Base-by-base conservation (phyloP, 257 asterid species). In the Gynochthodes officinalis region DNA sequence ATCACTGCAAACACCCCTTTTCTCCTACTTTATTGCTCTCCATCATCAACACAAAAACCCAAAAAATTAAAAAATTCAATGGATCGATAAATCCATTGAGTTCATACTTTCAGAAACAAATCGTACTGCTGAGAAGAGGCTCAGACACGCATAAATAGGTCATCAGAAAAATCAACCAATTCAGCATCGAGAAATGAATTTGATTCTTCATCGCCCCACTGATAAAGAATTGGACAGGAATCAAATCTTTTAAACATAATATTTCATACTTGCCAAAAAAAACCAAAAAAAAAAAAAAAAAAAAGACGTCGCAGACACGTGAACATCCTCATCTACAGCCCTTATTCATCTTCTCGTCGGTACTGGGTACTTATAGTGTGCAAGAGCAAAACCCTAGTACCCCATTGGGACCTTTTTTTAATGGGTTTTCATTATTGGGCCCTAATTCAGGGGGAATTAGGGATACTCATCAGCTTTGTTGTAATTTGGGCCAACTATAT, bases 141-240 rank as follows among this genome's bases (percentile, higher is more conserved):
- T 89, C 96, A 87, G 93, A 89, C 96, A 89, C 93, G 93, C 96
- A 89, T 88, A 89, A 89, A 84, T 64, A 70, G 74, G 86, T 89
- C 93, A 87, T 82, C 96, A 89, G 28, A 43, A 53, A 62, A 62
- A 62, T 23, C 46, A 33, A 39, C 13, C 61, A 69, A 27, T 72
- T 87, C 93, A 89, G 96, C 75, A 84, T 89, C 93, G 91, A 89
- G 93, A 89, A 87, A 85, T 71, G 90, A 67, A 74, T 84, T 55
- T 52, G 67, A 21, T 84, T 62, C 96, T 78, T 85, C 89, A 80
- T 83, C 57, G 87, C 87, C 87, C 27, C 64, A 6, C 0, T 18
- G 9, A 13, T 9, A 27, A 21, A 2, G 60, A 32, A 19, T n/a
- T n/a, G 0, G 21, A 9, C 0, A 13, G 12, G 23, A 49, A 61